phyloP scores from a whole-genome alignment of 768 basidiomycete genomes.

The Tulasnella sp. region DNA sequence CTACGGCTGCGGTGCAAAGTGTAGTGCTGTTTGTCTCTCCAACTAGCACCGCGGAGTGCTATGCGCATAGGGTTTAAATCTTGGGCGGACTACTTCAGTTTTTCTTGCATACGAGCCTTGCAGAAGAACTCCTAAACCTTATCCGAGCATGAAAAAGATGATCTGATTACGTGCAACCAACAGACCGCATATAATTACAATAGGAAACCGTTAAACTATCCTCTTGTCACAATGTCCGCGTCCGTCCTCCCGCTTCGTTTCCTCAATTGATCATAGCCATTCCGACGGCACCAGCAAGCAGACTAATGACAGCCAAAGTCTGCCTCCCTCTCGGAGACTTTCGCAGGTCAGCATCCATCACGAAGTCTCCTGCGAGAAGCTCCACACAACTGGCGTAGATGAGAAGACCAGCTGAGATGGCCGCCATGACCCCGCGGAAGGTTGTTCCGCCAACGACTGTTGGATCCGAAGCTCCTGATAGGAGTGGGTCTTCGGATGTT shows the following conservation, averaged over 20 bases:
- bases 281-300: conserved; percentile 51
- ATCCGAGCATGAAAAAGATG: too few species aligned
- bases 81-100: too few species aligned
- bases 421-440: conserved; percentile 63
- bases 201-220: not conserved
- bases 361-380: conserved; percentile 82
- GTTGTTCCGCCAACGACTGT: not conserved
- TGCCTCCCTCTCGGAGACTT: conserved; percentile 33
- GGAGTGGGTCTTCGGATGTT: not conserved
- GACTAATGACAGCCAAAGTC: conserved; percentile 49
- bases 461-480: not conserved
- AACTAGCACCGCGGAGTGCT: too few species aligned
- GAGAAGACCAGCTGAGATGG: conserved; percentile 76
- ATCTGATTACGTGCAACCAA: not conserved
- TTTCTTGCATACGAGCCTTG: not conserved
- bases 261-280: conserved; percentile 40
- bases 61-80: too few species aligned
- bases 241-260: not conserved
- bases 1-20: too few species aligned
- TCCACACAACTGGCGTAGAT: conserved; percentile 78
- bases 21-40: too few species aligned
- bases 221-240: not conserved
- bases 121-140: not conserved
- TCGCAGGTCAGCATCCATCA: conserved; percentile 52
- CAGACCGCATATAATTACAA: not conserved